Evolutionary conservation across 768 basidiomycete species (phyloP).

Genomic region (Sporobolomyces phaffii): DNA sequence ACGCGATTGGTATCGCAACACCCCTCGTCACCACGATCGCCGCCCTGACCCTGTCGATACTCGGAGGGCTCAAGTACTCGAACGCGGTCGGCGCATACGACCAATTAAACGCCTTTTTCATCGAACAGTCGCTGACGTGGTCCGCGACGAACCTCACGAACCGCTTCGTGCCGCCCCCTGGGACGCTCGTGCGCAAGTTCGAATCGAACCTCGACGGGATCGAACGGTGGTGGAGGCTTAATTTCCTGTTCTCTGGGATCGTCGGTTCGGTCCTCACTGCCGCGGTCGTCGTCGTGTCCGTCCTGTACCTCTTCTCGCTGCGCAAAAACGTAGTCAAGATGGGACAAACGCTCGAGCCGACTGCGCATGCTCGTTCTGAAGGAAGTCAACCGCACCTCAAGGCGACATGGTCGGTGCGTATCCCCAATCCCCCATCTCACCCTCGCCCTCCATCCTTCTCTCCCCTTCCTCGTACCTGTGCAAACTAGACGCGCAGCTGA

Average conservation of each 20-base stretch:
- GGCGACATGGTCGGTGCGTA: neutral
- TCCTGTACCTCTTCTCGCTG: neutral
- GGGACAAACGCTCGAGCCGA: neutral
- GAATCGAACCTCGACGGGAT: neutral
- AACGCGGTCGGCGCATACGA: neutral
- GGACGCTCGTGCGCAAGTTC: neutral
- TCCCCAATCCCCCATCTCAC: too few species aligned
- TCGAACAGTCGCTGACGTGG: constrained; percentile 5
- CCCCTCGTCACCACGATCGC: neutral
- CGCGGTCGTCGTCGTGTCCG: neutral
- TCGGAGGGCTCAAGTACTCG: neutral
- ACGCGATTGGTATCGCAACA: neutral
- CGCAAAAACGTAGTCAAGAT: neutral
- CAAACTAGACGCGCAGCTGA: too few species aligned
- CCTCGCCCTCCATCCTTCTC: too few species aligned
- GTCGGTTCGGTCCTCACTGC: neutral
- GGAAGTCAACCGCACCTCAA: neutral
- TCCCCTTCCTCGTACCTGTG: too few species aligned
- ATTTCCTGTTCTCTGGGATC: neutral
- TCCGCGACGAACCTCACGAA: neutral
- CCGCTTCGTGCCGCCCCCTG: neutral
- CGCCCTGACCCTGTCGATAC: neutral
- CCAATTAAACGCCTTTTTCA: constrained; percentile 1
- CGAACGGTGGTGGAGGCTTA: neutral
- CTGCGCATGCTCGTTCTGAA: neutral